Evolutionary conservation across 1,284 basidiomycete species (phyloP).

Genomic region (Tremellales sp.): DNA sequence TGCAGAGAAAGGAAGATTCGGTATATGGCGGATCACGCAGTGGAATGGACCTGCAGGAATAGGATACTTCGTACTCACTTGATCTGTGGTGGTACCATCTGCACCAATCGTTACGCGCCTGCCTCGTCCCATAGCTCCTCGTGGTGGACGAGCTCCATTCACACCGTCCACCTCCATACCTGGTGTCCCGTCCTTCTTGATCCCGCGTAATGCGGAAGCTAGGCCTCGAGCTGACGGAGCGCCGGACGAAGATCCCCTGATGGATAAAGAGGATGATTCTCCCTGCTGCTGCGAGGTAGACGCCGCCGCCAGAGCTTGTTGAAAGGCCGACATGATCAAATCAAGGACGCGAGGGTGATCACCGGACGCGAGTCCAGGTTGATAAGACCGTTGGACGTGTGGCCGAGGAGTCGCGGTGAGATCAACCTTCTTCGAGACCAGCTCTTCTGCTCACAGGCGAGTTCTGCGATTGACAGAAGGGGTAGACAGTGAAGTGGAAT

Average conservation of each 20-base stretch:
- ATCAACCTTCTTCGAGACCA: no score
- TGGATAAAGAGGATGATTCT: conserved; percentile 15
- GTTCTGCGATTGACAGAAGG: no score
- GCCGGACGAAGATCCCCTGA: conserved; percentile 20
- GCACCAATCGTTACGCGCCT: conserved; percentile 18
- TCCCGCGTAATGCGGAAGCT: conserved; percentile 30
- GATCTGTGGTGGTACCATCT: conserved; percentile 18
- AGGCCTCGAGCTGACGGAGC: conserved; percentile 14
- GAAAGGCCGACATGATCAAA: conserved; percentile 26
- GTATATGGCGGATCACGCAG: no score
- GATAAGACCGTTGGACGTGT: no score
- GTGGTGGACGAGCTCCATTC: no score
- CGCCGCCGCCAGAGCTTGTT: conserved; percentile 21
- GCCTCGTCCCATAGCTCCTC: conserved; percentile 6
- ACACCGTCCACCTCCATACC: conserved; percentile 37
- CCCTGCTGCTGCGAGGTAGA: conserved; percentile 7
- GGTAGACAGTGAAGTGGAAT: no score
- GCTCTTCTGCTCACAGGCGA: no score
- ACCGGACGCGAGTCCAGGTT: no score
- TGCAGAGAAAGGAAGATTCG: no score
- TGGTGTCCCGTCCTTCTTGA: conserved; percentile 13
- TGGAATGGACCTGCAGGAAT: neutral
- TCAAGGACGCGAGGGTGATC: no score
- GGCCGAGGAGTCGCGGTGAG: no score
- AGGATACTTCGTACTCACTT: conserved; percentile 24